Evolutionary conservation across 2,329 filamentous ascomycete species (phyloP).

Genomic region (Clathrospora elynae): DNA sequence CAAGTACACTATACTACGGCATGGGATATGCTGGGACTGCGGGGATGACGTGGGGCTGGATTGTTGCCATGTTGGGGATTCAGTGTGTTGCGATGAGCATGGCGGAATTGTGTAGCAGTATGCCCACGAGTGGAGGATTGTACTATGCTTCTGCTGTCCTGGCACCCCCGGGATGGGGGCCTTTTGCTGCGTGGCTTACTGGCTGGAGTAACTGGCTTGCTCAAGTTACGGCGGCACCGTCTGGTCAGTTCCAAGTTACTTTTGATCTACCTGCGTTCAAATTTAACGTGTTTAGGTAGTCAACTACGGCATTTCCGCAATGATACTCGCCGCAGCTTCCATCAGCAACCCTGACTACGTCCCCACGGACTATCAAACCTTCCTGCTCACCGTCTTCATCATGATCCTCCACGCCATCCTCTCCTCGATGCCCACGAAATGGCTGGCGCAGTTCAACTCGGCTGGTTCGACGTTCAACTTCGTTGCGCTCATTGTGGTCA

Average conservation of each 20-base stretch:
- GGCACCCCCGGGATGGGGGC: slow-evolving; percentile 68
- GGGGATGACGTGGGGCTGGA: slow-evolving; percentile 74
- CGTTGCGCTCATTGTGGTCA: slow-evolving; percentile 66
- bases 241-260: slow-evolving; percentile 39
- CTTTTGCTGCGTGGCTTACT: slow-evolving; percentile 70
- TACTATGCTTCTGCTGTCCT: slow-evolving; percentile 77
- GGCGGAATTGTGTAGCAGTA: slow-evolving; percentile 73
- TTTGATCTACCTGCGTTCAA: too few species aligned
- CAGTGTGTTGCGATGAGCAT: slow-evolving; percentile 68
- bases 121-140: slow-evolving; percentile 73
- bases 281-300: too few species aligned
- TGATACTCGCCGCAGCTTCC: slow-evolving; percentile 73
- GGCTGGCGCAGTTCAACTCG: slow-evolving; percentile 72
- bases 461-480: slow-evolving; percentile 74
- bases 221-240: slow-evolving; percentile 69
- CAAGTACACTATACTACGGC: slow-evolving; percentile 73
- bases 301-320: slow-evolving; percentile 68
- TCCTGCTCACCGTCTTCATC: slow-evolving; percentile 68
- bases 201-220: slow-evolving; percentile 73
- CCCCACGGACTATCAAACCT: slow-evolving; percentile 69
- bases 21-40: slow-evolving; percentile 58
- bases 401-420: slow-evolving; percentile 71
- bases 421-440: slow-evolving; percentile 72
- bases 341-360: slow-evolving; percentile 69
- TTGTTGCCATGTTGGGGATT: slow-evolving; percentile 73